Percentiles rank a stretch among this genome's conserved stretches.
phyloP scores from a whole-genome alignment of 169 alveolate genomes.

The Plasmodium knowlesi region DNA sequence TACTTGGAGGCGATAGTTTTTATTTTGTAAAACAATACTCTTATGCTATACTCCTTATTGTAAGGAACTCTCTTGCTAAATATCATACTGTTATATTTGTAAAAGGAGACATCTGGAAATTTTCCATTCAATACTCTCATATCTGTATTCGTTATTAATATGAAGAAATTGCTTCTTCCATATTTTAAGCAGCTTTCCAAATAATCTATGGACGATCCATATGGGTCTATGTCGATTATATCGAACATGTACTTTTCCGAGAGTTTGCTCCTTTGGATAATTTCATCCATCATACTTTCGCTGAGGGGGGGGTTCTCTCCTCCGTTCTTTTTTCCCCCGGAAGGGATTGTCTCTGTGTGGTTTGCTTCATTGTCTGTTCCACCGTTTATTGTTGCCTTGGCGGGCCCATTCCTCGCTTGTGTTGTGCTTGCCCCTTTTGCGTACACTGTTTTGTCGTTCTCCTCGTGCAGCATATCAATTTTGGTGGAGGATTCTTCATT shows the following conservation, averaged over 20 bases:
- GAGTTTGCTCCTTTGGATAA: slow-evolving; percentile 19
- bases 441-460: background rate
- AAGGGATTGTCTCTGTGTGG: background rate
- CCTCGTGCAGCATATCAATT: background rate
- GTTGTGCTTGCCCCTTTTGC: background rate
- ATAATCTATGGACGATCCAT: slow-evolving; percentile 94
- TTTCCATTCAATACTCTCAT: slow-evolving; percentile 97
- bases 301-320: background rate
- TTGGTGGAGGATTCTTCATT: background rate
- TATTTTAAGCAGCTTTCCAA: slow-evolving; percentile 93
- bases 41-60: slow-evolving; percentile 93
- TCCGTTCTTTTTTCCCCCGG: background rate
- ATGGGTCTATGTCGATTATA: slow-evolving; percentile 95
- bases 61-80: slow-evolving; percentile 88
- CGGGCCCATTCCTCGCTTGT: background rate
- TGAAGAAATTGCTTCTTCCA: slow-evolving; percentile 92
- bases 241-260: slow-evolving; percentile 77
- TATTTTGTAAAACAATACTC: slow-evolving; percentile 91
- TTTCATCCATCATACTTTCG: slow-evolving; percentile 7
- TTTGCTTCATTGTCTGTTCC: background rate
- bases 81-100: slow-evolving; percentile 92
- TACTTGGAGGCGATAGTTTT: slow-evolving; percentile 92
- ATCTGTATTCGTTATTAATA: slow-evolving; percentile 95
- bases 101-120: slow-evolving; percentile 94
- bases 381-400: background rate